These are phyloP conservation scores for Antitrichia curtipendula DNA, from an alignment of 225 moss, liverwort and hornwort species.

Conservation along the genomic window DNA sequence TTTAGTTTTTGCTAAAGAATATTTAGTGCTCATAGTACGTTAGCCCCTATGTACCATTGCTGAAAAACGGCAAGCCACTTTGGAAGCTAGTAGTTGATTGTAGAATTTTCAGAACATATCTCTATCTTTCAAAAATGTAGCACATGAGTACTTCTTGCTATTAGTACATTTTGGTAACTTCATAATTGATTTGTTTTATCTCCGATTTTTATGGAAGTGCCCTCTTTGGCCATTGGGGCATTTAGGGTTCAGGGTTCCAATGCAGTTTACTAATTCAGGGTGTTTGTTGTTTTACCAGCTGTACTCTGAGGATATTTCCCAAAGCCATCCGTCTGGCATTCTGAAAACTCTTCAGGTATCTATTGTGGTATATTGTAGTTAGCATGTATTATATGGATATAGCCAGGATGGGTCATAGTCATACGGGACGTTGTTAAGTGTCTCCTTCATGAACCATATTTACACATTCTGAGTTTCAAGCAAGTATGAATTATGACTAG, in stretches of 20 bases:
- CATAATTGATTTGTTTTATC: not conserved
- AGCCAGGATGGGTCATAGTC: not conserved
- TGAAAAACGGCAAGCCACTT: not conserved
- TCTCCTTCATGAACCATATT: not conserved
- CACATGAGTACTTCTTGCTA: not conserved
- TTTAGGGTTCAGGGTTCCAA: not conserved
- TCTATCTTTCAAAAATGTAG: not conserved
- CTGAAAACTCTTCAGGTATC: constrained; percentile 31
- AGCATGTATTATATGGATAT: not conserved
- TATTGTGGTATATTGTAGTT: not conserved
- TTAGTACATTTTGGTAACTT: not conserved
- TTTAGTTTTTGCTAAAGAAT: not conserved
- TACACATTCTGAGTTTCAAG: not conserved
- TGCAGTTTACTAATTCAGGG: not conserved
- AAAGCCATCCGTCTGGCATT: constrained; percentile 6
- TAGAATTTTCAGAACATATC: not conserved
- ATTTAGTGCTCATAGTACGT: not conserved
- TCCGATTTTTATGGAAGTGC: not conserved
- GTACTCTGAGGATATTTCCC: constrained; percentile 32
- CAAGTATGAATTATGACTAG: not conserved
- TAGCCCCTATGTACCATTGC: not conserved
- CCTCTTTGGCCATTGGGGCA: not conserved
- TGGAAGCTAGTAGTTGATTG: not conserved
- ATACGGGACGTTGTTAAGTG: not conserved
- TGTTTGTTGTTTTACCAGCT: constrained; percentile 12